phyloP scores from a whole-genome alignment of 1,139 yeast species.

The Tardiomyces digboiensis region DNA sequence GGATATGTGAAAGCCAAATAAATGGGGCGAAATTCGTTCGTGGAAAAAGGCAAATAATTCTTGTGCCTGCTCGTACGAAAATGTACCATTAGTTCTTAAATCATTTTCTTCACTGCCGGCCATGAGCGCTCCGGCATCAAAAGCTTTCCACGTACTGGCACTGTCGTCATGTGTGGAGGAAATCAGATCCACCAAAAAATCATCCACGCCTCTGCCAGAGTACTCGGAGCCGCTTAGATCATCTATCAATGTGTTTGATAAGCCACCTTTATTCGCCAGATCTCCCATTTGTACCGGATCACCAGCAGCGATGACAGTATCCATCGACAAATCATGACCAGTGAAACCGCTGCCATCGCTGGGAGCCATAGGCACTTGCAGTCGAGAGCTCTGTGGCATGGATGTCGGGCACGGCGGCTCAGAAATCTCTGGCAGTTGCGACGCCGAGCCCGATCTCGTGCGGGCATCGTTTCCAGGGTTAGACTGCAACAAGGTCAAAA shows the following conservation, averaged over 20 bases:
- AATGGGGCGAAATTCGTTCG: slow-evolving; percentile 48
- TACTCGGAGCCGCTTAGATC: not conserved
- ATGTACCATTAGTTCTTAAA: slow-evolving; percentile 5
- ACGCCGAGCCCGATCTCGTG: not conserved
- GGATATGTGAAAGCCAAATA: slow-evolving; percentile 56
- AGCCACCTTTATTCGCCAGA: not conserved
- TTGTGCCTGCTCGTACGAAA: slow-evolving; percentile 34
- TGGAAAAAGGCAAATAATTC: slow-evolving; percentile 45
- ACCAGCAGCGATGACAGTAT: not conserved
- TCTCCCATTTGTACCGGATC: not conserved
- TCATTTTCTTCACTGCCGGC: slow-evolving; percentile 4
- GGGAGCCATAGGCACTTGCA: not conserved
- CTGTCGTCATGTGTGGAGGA: not conserved
- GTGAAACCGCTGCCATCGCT: not conserved
- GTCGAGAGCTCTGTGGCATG: not conserved
- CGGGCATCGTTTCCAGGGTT: not conserved
- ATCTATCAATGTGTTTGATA: not conserved
- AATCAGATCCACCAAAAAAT: not conserved
- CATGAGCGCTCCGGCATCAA: not conserved
- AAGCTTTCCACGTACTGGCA: not conserved
- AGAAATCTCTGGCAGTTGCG: not conserved
- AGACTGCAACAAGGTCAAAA: not conserved
- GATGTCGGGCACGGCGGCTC: not conserved
- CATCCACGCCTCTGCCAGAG: not conserved
- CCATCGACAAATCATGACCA: not conserved